Base-by-base conservation (phyloP, 441 rosid genomes). In the Aleurites moluccanus region DNA sequence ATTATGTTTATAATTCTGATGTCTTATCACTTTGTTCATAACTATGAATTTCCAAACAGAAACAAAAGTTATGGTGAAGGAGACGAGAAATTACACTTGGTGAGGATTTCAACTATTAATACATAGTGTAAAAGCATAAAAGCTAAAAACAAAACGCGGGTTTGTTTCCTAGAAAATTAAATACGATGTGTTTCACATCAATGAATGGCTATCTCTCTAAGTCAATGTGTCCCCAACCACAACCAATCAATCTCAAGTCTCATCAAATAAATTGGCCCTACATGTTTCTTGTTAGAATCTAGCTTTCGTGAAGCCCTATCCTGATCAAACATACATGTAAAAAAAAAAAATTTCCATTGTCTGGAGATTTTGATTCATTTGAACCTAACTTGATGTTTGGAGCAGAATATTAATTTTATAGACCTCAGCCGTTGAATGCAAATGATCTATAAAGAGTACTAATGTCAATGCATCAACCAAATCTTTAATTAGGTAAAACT, bases 201-300 rank as follows among this genome's bases (percentile, higher is more conserved):
- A 49, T 9, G 15, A 30, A 33, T 30, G 10, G 10, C 21, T 30
- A 61, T 10, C 44, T 33, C n/a, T n/a, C 20, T 28, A 28, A 55
- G 53, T 30, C 64, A 27, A 53, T 55, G 35, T 16, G 20, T 44
- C 33, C 53, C n/a, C 1, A 64, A 55, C 28, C 63, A 42, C 21
- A 73, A 10, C 66, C 30, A 75, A 59, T 30, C 59, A 28, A 57
- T 27, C 62, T 33, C 38, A 23, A 11, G 38, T 45, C 33, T 30
- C 35, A 61, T 50, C 68, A 13, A 35, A 38, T 2, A 10, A 23
- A 0, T 55, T n/a, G 79, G 65, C 68, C 83, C 77, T 73, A 63
- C 66, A 44, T 80, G 75, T 73, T 69, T 18, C 65, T 75, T 53
- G 21, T 52, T 73, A 21, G 25, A 35, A 20, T 11, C 67, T 28